These are phyloP conservation scores for Neopestalotiopsis sp. DNA, from an alignment of 2,329 filamentous ascomycete genomes.

Conservation along the genomic window DNA sequence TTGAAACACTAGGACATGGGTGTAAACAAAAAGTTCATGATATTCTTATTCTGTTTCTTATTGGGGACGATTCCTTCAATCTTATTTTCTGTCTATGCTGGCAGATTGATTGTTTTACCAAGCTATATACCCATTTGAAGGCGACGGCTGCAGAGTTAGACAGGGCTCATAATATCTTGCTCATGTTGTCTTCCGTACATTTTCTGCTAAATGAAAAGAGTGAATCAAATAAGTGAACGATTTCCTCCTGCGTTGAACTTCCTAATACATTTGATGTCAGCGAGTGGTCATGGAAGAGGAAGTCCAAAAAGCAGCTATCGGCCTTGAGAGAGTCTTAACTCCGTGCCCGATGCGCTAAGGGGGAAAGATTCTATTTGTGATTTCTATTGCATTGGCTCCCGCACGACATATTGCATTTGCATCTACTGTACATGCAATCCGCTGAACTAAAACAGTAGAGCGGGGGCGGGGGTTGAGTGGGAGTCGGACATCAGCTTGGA, in stretches of 20 bases:
- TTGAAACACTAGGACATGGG: not conserved
- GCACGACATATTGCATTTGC: not conserved
- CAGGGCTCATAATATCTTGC: not conserved
- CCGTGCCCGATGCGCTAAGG: not conserved
- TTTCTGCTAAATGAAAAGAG: not conserved
- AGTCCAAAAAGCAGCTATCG: not conserved
- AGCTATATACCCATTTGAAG: not conserved
- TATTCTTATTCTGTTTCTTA: not conserved
- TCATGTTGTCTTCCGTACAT: not conserved
- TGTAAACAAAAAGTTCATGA: not conserved
- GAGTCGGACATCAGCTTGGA: not conserved
- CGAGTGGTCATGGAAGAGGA: too few relatives aligned
- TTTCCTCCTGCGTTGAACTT: too few relatives aligned
- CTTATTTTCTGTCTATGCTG: not conserved
- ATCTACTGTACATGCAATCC: not conserved
- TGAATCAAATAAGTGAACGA: too few relatives aligned
- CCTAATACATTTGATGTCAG: too few relatives aligned
- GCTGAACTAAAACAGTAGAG: not conserved
- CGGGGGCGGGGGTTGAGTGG: not conserved
- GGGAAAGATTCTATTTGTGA: not conserved
- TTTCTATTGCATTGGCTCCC: not conserved
- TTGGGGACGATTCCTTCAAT: not conserved
- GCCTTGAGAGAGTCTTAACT: not conserved
- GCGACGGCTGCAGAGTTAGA: not conserved
- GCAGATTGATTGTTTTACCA: not conserved